Evolutionary conservation across 768 basidiomycete genomes (phyloP).

Genomic region (Lactifluus rugatus): DNA sequence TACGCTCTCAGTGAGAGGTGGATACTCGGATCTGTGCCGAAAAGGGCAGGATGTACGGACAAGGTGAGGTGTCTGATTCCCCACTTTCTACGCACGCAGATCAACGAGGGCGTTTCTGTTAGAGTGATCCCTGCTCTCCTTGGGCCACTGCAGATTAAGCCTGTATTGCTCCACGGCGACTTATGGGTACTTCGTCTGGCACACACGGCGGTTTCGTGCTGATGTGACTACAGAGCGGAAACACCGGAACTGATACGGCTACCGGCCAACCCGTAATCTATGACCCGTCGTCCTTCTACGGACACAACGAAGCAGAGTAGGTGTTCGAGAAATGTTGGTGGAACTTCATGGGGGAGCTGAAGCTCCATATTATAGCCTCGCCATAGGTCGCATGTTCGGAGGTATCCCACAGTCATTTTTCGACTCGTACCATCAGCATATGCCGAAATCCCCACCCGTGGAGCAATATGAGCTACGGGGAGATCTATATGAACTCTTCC

Average conservation of each 20-base stretch:
- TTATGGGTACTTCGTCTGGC: constrained; percentile 49
- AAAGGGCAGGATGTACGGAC: constrained; percentile 43
- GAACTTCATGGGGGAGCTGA: neutral
- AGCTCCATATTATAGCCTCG: constrained; percentile 37
- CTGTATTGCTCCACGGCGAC: constrained; percentile 70
- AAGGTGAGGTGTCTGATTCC: constrained; percentile 26
- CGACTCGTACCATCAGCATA: constrained; percentile 49
- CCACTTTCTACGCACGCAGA: neutral
- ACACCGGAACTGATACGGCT: constrained; percentile 47
- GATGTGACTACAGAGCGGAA: constrained; percentile 47
- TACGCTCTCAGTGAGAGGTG: constrained; percentile 34
- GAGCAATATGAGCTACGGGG: constrained; percentile 54
- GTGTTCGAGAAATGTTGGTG: constrained; percentile 19
- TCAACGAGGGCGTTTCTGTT: neutral
- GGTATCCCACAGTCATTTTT: constrained; percentile 61
- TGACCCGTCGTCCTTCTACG: constrained; percentile 71
- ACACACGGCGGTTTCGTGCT: neutral
- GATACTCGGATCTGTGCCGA: constrained; percentile 36
- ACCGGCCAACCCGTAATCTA: constrained; percentile 59
- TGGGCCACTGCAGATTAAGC: constrained; percentile 44
- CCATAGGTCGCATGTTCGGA: constrained; percentile 73
- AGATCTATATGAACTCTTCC: constrained; percentile 70
- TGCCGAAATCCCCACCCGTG: constrained; percentile 55
- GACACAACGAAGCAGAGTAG: constrained; percentile 78
- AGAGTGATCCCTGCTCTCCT: constrained; percentile 72